A percentile compares a stretch with the other conserved stretches of the same genome.
Conservation (phyloP, 2,329 filamentous ascomycete species). For the Colletotrichum tropicale region DNA sequence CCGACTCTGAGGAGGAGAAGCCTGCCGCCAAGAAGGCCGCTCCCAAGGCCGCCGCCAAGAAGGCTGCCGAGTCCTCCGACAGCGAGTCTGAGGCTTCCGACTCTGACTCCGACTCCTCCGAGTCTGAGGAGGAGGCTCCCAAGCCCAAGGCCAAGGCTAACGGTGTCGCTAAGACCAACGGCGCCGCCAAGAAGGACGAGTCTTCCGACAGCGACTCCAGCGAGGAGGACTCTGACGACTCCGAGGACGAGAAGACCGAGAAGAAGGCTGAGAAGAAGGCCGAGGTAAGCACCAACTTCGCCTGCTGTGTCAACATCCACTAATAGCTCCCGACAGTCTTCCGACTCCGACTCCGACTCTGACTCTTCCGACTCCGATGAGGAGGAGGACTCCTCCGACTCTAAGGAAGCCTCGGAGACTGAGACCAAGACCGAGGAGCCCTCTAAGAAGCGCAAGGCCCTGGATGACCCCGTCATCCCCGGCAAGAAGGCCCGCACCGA, state of each 20-base stretch:
- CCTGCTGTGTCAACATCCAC: not conserved
- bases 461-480: constrained; percentile 47
- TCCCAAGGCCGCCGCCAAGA: constrained; percentile 7
- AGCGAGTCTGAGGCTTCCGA: constrained; percentile 34
- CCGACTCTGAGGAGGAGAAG: constrained; percentile 29
- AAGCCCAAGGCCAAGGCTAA: constrained; percentile 36
- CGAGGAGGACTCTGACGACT: constrained; percentile 27
- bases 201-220: constrained; percentile 33
- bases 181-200: constrained; percentile 31
- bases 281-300: constrained; percentile 12
- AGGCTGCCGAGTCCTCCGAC: constrained; percentile 21
- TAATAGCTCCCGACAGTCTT: constrained; percentile 6
- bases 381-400: constrained; percentile 35
- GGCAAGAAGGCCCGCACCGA: constrained; percentile 74
- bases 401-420: constrained; percentile 34
- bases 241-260: constrained; percentile 31
- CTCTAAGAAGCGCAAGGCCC: constrained; percentile 72
- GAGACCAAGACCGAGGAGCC: constrained; percentile 53
- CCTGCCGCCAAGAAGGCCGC: constrained; percentile 22
- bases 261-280: constrained; percentile 23
- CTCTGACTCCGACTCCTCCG: constrained; percentile 35
- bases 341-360: constrained; percentile 37
- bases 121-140: constrained; percentile 40
- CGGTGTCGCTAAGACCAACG: constrained; percentile 31
- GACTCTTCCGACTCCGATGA: constrained; percentile 37